Base-by-base conservation (phyloP, 1,139 yeast species). In the Blastobotrys capitulatus region DNA sequence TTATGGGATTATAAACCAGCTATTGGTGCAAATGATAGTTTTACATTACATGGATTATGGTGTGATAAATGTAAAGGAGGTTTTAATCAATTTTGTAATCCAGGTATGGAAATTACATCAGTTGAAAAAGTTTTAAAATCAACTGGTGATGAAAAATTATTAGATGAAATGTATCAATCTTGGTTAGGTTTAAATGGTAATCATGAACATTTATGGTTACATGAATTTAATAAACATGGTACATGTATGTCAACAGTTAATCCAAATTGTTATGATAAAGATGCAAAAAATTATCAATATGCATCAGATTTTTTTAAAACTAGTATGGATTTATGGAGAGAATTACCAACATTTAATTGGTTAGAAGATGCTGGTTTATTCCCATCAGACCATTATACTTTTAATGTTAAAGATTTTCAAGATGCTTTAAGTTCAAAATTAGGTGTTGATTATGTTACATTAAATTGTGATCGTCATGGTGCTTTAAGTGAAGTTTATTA, bases 141-240 rank as follows among this genome's bases (percentile, higher is more conserved):
- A 34, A 67, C 73, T 40, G 72, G 80, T 53, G 57, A 58, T 27
- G 59, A 64, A 18, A 78, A 71, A 4, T 72, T 92, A 49, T 72
- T 83, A 45, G 66, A 70, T 2, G 76, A 77, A 52, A 81, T 92
- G 88, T 61, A 71, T 18, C 59, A 60, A 20, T 68, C 75, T 48
- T 92, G 97, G 97, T 86, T 86, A 66, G 85, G 86, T 62, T 78
- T 76, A 65, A 80, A 80, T 52, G 92, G 94, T 1, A 63, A 76
- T 52, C 96, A 89, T 63, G 87, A 81, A 54, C 69, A 77, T 20
- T 72, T 92, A 50, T 92, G 98, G 97, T 75, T 80, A 27, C 97
- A 92, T 66, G 98, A 92, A 68, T 92, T 79, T 74, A 90, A 90
- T 71, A 92, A 92, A 67, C 98, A 92, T 63, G 97, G 92, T 4